A percentile compares a stretch with the other conserved stretches of the same genome.
phyloP scores from a whole-genome alignment of 164 flowering plant genomes.

The Cinnamomum micranthum region DNA sequence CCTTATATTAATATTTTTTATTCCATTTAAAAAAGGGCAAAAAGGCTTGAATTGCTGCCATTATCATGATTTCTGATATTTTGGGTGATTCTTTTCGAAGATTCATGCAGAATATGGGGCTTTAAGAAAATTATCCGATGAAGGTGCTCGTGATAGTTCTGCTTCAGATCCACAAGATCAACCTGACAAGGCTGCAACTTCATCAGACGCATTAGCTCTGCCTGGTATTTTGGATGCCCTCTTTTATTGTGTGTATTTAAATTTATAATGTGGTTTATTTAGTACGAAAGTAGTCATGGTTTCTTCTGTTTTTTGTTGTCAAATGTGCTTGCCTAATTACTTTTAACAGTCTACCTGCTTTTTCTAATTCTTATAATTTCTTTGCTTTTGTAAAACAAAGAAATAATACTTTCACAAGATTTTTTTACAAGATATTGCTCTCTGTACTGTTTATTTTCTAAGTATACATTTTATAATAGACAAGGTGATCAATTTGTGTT shows the following conservation, averaged over 20 bases:
- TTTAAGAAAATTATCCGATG: conserved; percentile 22
- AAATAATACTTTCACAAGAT: too few relatives aligned
- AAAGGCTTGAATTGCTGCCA: background rate
- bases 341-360: too few relatives aligned
- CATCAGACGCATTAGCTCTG: conserved; percentile 53
- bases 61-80: conserved; percentile 7
- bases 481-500: too few relatives aligned
- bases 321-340: too few relatives aligned
- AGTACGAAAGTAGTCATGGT: background rate
- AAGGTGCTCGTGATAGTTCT: conserved; percentile 23
- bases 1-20: too few relatives aligned
- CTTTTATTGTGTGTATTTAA: background rate
- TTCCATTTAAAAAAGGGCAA: background rate
- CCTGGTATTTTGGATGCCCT: conserved; percentile 44
- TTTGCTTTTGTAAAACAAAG: too few relatives aligned
- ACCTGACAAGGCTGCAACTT: conserved; percentile 26
- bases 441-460: too few relatives aligned
- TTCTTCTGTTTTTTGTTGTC: too few relatives aligned
- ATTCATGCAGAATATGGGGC: conserved; percentile 62
- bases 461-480: too few relatives aligned
- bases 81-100: conserved; percentile 28
- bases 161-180: conserved; percentile 24
- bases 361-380: too few relatives aligned
- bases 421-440: too few relatives aligned
- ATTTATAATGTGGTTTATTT: background rate